Conservation (phyloP, 768 basidiomycete genomes). For the Hemileccinum rubropunctum region DNA sequence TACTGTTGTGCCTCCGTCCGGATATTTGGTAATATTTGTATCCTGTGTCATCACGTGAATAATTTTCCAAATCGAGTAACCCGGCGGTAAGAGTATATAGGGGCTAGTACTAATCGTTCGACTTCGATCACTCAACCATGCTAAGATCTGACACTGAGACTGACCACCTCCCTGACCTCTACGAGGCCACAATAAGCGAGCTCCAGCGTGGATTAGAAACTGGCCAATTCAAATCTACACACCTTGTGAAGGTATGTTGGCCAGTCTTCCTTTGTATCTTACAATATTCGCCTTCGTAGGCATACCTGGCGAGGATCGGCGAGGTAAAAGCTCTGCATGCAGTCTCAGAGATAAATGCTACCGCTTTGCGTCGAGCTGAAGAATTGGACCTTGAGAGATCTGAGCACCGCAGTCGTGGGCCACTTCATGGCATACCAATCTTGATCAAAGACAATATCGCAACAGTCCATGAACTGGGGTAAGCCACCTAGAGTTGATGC, state of each 20-base stretch:
- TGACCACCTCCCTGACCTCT: slow-evolving; percentile 46
- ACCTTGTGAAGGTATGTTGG: slow-evolving; percentile 54
- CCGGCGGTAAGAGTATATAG: slow-evolving; percentile 7
- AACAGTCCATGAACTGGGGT: slow-evolving; percentile 25
- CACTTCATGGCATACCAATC: slow-evolving; percentile 57
- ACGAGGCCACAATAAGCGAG: slow-evolving; percentile 56
- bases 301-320: slow-evolving; percentile 64
- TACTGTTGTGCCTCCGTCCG: neutral
- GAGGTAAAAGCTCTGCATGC: slow-evolving; percentile 65
- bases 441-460: slow-evolving; percentile 51
- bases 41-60: slow-evolving; percentile 12
- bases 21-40: slow-evolving; percentile 23
- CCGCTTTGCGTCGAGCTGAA: slow-evolving; percentile 51
- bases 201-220: slow-evolving; percentile 51
- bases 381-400: slow-evolving; percentile 48
- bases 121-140: neutral
- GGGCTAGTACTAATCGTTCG: neutral
- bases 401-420: slow-evolving; percentile 45
- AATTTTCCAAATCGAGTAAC: slow-evolving; percentile 3
- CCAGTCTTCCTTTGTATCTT: too few species aligned
- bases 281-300: slow-evolving; percentile 34
- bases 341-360: slow-evolving; percentile 55
- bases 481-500: neutral
- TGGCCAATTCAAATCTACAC: slow-evolving; percentile 54
- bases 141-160: too few species aligned